Conservation (phyloP, 163 green algal species). For the Scenedesmus sp. region DNA sequence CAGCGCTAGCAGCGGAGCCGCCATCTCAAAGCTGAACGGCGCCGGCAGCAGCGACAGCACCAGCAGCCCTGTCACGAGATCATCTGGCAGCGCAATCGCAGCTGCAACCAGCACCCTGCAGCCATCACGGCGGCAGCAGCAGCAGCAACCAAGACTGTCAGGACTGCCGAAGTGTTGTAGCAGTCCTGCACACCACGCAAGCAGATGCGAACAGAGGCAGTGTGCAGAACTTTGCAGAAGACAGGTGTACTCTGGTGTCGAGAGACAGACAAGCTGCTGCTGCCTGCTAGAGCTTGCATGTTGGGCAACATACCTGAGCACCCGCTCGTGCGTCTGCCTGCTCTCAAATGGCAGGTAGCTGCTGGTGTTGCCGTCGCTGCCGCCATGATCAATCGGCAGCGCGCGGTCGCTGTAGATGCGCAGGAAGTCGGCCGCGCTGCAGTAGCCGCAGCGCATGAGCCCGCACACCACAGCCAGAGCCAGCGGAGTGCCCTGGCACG, state of each 20-base stretch:
- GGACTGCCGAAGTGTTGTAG: not conserved
- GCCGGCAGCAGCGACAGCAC: conserved; percentile 48
- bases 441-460: conserved; percentile 46
- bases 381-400: conserved; percentile 19
- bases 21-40: conserved; percentile 42
- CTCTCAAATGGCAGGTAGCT: conserved; percentile 48
- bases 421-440: conserved; percentile 35
- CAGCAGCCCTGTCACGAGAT: conserved; percentile 42
- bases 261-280: not conserved
- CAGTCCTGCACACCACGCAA: not conserved
- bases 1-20: conserved; percentile 41
- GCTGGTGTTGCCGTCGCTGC: not conserved
- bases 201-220: not conserved
- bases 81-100: conserved; percentile 41
- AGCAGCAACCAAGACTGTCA: not conserved
- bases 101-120: conserved; percentile 37
- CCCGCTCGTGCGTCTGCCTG: conserved; percentile 20
- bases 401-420: conserved; percentile 31
- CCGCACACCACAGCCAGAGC: conserved; percentile 42
- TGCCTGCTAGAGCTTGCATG: not conserved
- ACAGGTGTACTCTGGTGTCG: not conserved
- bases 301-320: conserved; percentile 1
- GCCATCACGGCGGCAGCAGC: not conserved
- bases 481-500: conserved; percentile 24
- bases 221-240: not conserved